A percentile compares a stretch with the other conserved stretches of the same genome.
These are phyloP conservation scores for Fusarium kyushuense DNA, from an alignment of 2,329 filamentous ascomycete genomes.

Conservation along the genomic window DNA sequence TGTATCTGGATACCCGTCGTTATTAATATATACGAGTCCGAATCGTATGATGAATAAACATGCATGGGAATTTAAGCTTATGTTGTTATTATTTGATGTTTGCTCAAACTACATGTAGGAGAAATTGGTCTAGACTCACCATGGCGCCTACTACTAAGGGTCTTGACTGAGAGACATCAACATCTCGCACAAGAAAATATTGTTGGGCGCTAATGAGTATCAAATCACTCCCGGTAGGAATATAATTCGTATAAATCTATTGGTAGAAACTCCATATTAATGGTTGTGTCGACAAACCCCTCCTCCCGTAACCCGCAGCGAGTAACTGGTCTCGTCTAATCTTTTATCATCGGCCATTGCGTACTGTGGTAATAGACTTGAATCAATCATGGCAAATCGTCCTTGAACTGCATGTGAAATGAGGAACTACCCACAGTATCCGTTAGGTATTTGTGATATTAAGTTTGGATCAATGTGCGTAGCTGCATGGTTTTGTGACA, in stretches of 20 bases:
- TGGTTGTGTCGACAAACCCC: neutral
- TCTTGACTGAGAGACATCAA: neutral
- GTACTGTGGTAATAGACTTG: neutral
- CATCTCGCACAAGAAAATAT: neutral
- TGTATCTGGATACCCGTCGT: neutral
- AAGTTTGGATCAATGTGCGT: neutral
- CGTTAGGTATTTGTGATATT: neutral
- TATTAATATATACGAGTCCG: neutral
- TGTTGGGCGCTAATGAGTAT: neutral
- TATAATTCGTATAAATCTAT: neutral
- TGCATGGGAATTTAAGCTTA: neutral
- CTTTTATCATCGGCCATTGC: neutral
- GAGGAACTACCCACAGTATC: neutral
- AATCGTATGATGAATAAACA: neutral
- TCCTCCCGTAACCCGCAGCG: no score
- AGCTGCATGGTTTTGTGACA: neutral
- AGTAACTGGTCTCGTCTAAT: neutral
- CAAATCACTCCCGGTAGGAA: no score
- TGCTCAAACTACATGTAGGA: neutral
- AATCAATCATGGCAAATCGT: neutral
- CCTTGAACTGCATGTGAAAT: neutral
- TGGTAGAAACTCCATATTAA: neutral
- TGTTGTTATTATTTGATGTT: neutral
- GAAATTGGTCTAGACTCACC: neutral
- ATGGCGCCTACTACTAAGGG: neutral